A percentile compares a stretch with the other conserved stretches of the same genome.
Evolutionary conservation across 257 asterid genomes (phyloP).

Genomic region (Penstemon eatonii): DNA sequence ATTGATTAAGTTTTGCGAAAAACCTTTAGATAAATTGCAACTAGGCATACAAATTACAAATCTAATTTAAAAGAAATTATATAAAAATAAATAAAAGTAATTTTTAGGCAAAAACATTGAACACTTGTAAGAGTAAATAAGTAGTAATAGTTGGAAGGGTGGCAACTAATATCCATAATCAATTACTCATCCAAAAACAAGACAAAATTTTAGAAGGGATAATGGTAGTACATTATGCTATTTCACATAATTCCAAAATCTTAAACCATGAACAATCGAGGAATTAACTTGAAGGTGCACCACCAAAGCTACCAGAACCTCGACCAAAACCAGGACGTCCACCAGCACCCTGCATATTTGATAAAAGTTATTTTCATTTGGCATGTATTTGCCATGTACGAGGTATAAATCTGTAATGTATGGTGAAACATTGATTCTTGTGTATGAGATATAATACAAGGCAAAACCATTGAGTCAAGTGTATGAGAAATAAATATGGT

Average conservation of each 20-base stretch:
- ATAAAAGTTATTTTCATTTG: neutral
- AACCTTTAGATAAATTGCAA: too few relatives aligned
- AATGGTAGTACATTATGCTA: neutral
- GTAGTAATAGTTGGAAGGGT: too few relatives aligned
- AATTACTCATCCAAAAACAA: too few relatives aligned
- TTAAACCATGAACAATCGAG: conserved; percentile 4
- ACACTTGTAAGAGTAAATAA: too few relatives aligned
- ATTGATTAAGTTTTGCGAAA: too few relatives aligned
- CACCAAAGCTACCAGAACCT: conserved; percentile 56
- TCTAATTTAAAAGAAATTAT: too few relatives aligned
- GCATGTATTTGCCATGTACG: neutral
- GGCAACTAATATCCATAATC: too few relatives aligned
- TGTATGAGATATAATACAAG: neutral
- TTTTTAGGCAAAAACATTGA: too few relatives aligned
- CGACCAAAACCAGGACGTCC: conserved; percentile 54
- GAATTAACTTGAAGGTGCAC: conserved; percentile 49
- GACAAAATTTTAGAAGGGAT: too few relatives aligned
- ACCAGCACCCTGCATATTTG: conserved; percentile 41
- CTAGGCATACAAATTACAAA: too few relatives aligned
- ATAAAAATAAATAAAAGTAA: too few relatives aligned
- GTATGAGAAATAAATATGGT: neutral
- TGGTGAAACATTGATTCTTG: neutral
- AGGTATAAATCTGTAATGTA: neutral
- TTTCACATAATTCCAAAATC: conserved; percentile 21
- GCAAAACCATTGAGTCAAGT: too few relatives aligned